Evolutionary conservation across 139 green algal species (phyloP).

Genomic region (Chlamydomonas sphaeroides): DNA sequence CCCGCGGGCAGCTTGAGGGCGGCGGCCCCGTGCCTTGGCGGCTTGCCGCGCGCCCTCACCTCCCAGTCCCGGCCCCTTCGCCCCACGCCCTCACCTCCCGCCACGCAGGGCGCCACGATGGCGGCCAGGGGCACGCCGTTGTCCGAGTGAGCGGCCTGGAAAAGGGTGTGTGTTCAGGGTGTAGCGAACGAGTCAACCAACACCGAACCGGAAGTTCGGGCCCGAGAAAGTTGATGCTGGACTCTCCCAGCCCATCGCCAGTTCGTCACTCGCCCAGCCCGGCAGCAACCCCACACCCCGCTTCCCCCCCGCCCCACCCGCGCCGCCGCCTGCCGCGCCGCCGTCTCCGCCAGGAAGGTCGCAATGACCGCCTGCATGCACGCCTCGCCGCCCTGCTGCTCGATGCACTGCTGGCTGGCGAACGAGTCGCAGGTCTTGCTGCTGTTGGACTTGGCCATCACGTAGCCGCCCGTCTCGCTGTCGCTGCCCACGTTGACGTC

Average conservation of each 20-base stretch:
- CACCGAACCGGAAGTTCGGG: too few relatives aligned
- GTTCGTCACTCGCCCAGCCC: too few relatives aligned
- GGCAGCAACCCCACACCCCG: too few relatives aligned
- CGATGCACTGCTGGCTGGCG: not conserved
- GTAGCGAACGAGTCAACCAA: too few relatives aligned
- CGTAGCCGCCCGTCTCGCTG: constrained; percentile 13
- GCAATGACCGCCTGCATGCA: constrained; percentile 19
- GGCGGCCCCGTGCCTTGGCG: not conserved
- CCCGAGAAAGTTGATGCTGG: too few relatives aligned
- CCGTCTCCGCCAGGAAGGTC: not conserved
- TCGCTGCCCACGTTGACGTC: constrained; percentile 31
- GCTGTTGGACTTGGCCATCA: constrained; percentile 34
- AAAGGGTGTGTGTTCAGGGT: too few relatives aligned
- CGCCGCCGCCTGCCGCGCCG: not conserved
- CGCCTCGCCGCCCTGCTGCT: not conserved
- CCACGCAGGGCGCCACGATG: not conserved
- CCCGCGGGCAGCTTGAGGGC: too few relatives aligned
- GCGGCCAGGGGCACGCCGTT: too few relatives aligned
- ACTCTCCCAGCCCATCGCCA: too few relatives aligned
- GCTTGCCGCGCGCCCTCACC: not conserved
- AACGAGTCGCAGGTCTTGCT: constrained; percentile 34
- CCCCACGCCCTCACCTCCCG: not conserved
- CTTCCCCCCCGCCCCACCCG: too few relatives aligned
- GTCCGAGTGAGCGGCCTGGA: too few relatives aligned
- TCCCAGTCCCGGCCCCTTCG: not conserved